Conservation (phyloP, 768 basidiomycete species). For the Psilocybe cyanescens region DNA sequence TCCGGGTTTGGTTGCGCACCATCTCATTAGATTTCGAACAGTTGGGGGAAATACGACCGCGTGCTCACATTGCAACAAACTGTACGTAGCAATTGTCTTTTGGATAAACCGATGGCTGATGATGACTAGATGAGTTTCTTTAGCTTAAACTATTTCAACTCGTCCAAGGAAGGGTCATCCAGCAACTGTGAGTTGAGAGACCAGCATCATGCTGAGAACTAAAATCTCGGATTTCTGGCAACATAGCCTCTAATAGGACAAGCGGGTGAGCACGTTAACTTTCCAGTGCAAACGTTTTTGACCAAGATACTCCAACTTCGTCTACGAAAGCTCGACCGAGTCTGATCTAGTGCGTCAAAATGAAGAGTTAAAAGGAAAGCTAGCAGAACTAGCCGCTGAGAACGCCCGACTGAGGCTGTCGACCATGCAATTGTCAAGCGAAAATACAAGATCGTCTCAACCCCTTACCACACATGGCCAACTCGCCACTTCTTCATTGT, state of each 20-base stretch:
- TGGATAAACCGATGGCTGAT: not conserved
- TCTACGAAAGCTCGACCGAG: not conserved
- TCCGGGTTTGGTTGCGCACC: no score
- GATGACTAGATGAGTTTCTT: slow-evolving; percentile 2
- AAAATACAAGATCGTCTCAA: not conserved
- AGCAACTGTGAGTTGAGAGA: not conserved
- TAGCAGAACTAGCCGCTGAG: not conserved
- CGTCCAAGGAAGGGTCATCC: not conserved
- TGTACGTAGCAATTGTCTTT: not conserved
- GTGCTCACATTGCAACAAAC: not conserved
- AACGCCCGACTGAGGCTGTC: not conserved
- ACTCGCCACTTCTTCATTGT: not conserved
- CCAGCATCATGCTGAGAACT: not conserved
- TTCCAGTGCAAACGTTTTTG: not conserved
- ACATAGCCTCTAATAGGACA: not conserved
- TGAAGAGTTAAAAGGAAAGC: not conserved
- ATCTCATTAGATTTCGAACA: no score
- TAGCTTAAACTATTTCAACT: not conserved
- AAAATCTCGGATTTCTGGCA: not conserved
- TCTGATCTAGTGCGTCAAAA: not conserved
- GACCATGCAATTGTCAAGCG: not conserved
- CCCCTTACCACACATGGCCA: not conserved
- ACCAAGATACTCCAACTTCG: not conserved
- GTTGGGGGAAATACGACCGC: no score
- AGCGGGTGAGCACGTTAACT: not conserved